These are phyloP conservation scores for Trichoderma breve DNA, from an alignment of 2,329 filamentous ascomycete species.

Conservation along the genomic window DNA sequence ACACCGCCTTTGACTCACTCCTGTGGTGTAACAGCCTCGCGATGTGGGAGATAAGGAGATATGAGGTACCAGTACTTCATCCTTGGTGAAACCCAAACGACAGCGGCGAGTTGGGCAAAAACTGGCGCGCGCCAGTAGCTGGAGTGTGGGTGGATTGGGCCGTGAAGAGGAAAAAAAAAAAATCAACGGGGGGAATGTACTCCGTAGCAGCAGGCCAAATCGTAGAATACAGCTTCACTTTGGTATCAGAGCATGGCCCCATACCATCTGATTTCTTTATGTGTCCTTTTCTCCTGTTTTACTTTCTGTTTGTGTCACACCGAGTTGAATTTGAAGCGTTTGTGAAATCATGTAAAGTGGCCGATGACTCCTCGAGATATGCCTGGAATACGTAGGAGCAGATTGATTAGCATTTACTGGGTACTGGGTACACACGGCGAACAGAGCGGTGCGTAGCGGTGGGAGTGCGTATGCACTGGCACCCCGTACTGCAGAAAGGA, in stretches of 20 bases:
- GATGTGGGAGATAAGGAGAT: background rate
- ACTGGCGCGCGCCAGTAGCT: conserved; percentile 5
- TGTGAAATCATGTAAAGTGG: background rate
- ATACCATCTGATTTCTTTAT: background rate
- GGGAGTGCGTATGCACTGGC: background rate
- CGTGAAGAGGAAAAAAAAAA: background rate
- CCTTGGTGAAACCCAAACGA: background rate
- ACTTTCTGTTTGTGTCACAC: background rate
- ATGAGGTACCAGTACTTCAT: background rate
- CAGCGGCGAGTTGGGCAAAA: conserved; percentile 18
- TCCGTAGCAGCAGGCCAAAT: background rate
- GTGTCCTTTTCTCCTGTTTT: background rate
- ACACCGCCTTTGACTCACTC: conserved; percentile 7
- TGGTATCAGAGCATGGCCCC: background rate
- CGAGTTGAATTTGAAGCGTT: background rate
- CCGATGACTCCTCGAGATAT: background rate
- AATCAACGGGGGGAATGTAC: background rate
- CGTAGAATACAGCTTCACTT: background rate
- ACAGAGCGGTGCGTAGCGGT: background rate
- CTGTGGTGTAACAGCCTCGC: background rate
- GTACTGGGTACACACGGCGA: background rate
- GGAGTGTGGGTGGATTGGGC: conserved; percentile 17
- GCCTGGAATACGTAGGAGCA: background rate
- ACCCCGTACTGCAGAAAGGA: background rate
- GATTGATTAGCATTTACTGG: background rate